Base-by-base conservation (phyloP, 225 moss, liverwort and hornwort genomes). In the Neckera pumila region DNA sequence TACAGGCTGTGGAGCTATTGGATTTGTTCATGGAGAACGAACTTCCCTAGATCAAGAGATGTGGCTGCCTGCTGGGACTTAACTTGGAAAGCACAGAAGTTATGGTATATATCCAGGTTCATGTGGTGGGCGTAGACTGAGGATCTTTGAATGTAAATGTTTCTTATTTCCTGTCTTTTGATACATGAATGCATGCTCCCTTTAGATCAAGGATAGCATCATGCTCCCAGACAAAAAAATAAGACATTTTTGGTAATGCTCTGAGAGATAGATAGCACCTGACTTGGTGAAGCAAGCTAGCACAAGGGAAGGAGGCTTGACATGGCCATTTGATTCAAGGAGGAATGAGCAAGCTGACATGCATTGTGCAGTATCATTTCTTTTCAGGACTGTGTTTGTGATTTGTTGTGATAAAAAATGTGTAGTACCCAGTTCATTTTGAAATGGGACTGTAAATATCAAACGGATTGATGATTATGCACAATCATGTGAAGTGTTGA, bases 1-100 rank as follows among this genome's bases (percentile, higher is more conserved):
- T 80, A 17, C 91, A 94, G 94, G 92, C 91, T 76, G 92, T 94
- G 86, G 91, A 94, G 90, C 89, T 94, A 12, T 86, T 94, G 91
- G 94, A 94, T 89, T 86, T 94, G 79, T 94, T 94, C 87, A 90
- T 89, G 89, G 94, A 94, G 86, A 94, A 90, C 90, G 94, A 91
- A 83, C 80, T 89, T 33, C 92, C 92, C 11, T 92, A 88, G 89
- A 78, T 38, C 30, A 5, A 84, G 84, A 57, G 18, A 51, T 4
- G 36, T 18, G 76, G 43, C 85, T 78, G 57, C 76, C 61, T 87
- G 77, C 38, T 2, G 17, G 57, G 80, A 53, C 64, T 70, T 40
- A 36, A 72, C 31, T 12, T 83, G 51, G 65, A 83, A 54, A 86
- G 49, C 49, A 84, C 73, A 42, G 30, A 81, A 72, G 81, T 81